Evolutionary conservation across 495 filamentous ascomycete species (phyloP).

Genomic region (Penicillium riverlandense): DNA sequence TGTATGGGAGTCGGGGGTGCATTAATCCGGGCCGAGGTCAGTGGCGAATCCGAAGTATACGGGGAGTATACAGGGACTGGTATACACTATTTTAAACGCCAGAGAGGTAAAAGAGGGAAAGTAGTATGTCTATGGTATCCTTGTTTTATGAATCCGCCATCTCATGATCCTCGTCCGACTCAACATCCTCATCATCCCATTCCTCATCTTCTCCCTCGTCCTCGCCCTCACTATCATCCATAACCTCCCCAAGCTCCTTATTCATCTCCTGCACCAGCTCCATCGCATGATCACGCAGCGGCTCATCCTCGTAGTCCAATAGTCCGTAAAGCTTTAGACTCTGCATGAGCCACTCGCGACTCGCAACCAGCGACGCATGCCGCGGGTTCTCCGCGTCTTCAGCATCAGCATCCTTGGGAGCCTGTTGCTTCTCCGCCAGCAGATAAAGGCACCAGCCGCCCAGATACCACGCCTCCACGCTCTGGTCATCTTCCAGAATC

Average conservation of each 20-base stretch:
- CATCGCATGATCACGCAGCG: slow-evolving; percentile 42
- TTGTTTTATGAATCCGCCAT: slow-evolving; percentile 38
- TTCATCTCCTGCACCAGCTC: slow-evolving; percentile 53
- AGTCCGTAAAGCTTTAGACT: slow-evolving; percentile 39
- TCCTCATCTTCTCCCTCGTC: slow-evolving; percentile 42
- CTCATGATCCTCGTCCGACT: slow-evolving; percentile 34
- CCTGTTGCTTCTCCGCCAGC: slow-evolving; percentile 59
- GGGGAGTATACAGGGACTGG: background rate
- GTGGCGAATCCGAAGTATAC: slow-evolving; percentile 1
- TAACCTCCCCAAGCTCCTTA: slow-evolving; percentile 48
- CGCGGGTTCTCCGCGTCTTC: slow-evolving; percentile 26
- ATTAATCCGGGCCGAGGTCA: slow-evolving; percentile 28
- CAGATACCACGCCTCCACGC: slow-evolving; percentile 94
- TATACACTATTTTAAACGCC: background rate
- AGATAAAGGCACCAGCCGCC: slow-evolving; percentile 88
- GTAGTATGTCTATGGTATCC: background rate
- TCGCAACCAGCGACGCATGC: slow-evolving; percentile 35
- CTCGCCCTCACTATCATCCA: slow-evolving; percentile 40
- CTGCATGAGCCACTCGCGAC: slow-evolving; percentile 48
- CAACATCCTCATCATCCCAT: slow-evolving; percentile 40
- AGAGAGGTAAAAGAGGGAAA: slow-evolving; percentile 4
- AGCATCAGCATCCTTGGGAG: slow-evolving; percentile 27
- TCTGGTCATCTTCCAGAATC: slow-evolving; percentile 79
- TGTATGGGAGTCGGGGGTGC: slow-evolving; percentile 22
- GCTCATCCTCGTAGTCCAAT: slow-evolving; percentile 47